These are phyloP conservation scores for Arthroderma sp. DNA, from an alignment of 2,329 filamentous ascomycete species.

Conservation along the genomic window DNA sequence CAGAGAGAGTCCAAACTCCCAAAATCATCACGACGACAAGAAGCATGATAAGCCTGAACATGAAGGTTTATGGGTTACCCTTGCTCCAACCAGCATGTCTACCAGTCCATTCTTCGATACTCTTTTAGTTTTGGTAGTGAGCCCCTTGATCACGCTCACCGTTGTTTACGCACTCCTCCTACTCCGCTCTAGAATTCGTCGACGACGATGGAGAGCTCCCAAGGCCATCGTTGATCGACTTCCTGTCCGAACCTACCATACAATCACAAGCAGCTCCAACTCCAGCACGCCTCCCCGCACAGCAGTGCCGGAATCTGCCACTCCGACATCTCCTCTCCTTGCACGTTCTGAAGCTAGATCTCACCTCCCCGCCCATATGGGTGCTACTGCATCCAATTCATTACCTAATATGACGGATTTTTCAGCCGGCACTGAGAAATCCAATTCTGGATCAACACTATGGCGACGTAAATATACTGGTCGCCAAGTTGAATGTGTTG, in stretches of 20 bases:
- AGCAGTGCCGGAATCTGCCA: slow-evolving; percentile 53
- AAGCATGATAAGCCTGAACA: slow-evolving; percentile 37
- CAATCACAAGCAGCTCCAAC: slow-evolving; percentile 54
- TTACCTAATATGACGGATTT: slow-evolving; percentile 6
- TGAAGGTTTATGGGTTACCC: slow-evolving; percentile 89
- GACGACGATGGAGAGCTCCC: slow-evolving; percentile 88
- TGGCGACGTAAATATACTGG: slow-evolving; percentile 49
- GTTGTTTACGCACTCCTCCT: slow-evolving; percentile 85
- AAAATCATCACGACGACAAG: not conserved
- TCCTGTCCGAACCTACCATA: slow-evolving; percentile 92
- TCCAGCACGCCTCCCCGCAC: slow-evolving; percentile 45
- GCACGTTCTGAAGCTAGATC: slow-evolving; percentile 28
- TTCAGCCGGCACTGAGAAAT: slow-evolving; percentile 35
- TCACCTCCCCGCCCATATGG: slow-evolving; percentile 26
- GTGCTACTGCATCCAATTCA: slow-evolving; percentile 16
- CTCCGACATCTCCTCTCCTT: slow-evolving; percentile 68
- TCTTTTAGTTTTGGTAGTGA: slow-evolving; percentile 88
- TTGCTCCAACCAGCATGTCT: slow-evolving; percentile 77
- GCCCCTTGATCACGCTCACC: slow-evolving; percentile 80
- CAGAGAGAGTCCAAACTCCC: slow-evolving; percentile 5
- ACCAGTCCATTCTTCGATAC: slow-evolving; percentile 93
- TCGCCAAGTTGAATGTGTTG: slow-evolving; percentile 75
- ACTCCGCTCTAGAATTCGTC: slow-evolving; percentile 73
- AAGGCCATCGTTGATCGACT: slow-evolving; percentile 90
- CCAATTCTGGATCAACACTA: slow-evolving; percentile 23